A percentile compares a stretch with the other conserved stretches of the same genome.
These are phyloP conservation scores for Bremia lactucae DNA, from an alignment of 352 stramenopile genomes.

Conservation along the genomic window DNA sequence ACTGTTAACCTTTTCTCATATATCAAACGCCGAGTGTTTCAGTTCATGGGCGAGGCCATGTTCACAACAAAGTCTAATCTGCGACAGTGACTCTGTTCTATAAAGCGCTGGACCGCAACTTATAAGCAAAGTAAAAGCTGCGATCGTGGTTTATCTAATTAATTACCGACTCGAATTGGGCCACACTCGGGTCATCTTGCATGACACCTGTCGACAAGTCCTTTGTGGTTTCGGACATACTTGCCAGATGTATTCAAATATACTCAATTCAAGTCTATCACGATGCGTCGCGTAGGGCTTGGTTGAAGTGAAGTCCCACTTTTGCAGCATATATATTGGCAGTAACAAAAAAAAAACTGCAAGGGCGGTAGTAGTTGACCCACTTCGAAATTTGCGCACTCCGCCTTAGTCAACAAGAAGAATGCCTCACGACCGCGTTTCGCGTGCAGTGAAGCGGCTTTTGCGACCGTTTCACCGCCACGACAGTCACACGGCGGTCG, in stretches of 20 bases:
- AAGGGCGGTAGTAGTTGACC: background rate
- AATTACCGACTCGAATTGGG: too few relatives aligned
- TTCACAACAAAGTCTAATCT: too few relatives aligned
- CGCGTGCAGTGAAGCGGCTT: conserved; percentile 27
- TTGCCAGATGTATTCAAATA: background rate
- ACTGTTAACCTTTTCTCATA: too few relatives aligned
- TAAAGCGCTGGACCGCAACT: too few relatives aligned
- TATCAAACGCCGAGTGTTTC: too few relatives aligned
- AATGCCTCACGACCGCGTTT: conserved; percentile 26
- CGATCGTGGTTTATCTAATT: too few relatives aligned
- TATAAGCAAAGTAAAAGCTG: too few relatives aligned
- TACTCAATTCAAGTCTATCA: background rate
- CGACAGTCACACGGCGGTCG: conserved; percentile 1
- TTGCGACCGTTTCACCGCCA: conserved; percentile 31
- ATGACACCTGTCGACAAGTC: too few relatives aligned
- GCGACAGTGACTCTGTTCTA: too few relatives aligned
- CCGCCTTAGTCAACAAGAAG: background rate
- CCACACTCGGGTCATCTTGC: too few relatives aligned
- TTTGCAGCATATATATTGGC: background rate
- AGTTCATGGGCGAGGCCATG: too few relatives aligned
- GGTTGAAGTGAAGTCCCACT: conserved; percentile 1
- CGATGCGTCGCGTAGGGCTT: background rate
- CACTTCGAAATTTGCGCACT: conserved; percentile 15
- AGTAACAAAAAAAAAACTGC: conserved; percentile 3
- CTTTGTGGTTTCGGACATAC: background rate